Base-by-base conservation (phyloP, 192 early-diverging fungal genomes). In the Coemansia furcata region DNA sequence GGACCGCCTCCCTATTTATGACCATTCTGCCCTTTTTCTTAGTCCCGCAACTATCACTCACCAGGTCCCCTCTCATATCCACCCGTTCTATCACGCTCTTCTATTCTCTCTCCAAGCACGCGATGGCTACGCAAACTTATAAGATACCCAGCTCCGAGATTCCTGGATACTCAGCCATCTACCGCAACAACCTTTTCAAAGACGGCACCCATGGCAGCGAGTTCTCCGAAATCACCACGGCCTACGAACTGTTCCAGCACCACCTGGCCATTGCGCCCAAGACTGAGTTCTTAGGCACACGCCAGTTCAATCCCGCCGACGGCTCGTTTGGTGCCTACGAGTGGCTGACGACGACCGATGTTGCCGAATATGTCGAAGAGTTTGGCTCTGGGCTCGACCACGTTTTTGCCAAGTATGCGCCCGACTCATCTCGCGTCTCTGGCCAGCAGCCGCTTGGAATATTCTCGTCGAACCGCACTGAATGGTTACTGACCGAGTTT, bases 401-500 rank as follows among this genome's bases (percentile, higher is more conserved):
- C 85, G 87, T 92, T 81, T 93, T 82, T 73, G 65, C 55, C 2
- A 42, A 68, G 35, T 52, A 75, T 49, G 63, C 71, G 5, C 69
- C 69, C 2, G 50, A 62, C 2, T 3, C 43, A 5, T 2, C 3
- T 21, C 12, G 32, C 26, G 32, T 78, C 43, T 32, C 32, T 26
- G 62, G 69, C 47, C 80, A 79, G 59, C 86, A 77, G 63, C 66
- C 80, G 2, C 54, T 91, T 11, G 91, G 87, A 26, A 83, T 94
- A 35, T 91, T 86, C 81, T 79, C 90, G 3, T 74, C 82, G 59
- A 93, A 91, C 73, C 80, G 89, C 14, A 78, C 88, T 19, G 89
- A 90, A 54, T 94, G 92, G 89, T 67, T 86, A 5, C 82, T 94
- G 12, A 57, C 87, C 17, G 88, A 91, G 59, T 73, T 85, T 49